Evolutionary conservation across 768 basidiomycete genomes (phyloP).

Genomic region (Boletus insuetus): DNA sequence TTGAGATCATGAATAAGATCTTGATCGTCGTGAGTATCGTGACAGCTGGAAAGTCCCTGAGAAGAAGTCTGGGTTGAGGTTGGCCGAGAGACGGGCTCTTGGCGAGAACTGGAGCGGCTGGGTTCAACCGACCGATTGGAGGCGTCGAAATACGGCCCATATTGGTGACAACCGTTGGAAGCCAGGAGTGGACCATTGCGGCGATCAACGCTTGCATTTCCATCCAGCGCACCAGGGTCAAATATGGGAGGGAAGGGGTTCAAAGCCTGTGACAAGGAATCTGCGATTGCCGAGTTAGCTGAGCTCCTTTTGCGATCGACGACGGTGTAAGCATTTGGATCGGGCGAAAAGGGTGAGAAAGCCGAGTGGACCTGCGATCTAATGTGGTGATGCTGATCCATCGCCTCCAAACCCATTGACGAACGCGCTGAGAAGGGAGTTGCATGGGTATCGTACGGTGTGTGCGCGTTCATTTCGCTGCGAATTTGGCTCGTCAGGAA

Average conservation of each 20-base stretch:
- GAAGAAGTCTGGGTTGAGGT: conserved; percentile 44
- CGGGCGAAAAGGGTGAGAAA: conserved; percentile 82
- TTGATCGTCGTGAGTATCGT: conserved; percentile 37
- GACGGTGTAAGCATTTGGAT: conserved; percentile 51
- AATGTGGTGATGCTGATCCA: conserved; percentile 18
- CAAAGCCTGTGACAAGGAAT: conserved; percentile 45
- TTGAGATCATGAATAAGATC: conserved; percentile 69
- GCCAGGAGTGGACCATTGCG: conserved; percentile 47
- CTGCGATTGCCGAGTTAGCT: conserved; percentile 35
- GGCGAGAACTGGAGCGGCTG: conserved; percentile 41
- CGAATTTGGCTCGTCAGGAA: conserved; percentile 20
- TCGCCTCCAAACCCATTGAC: conserved; percentile 10
- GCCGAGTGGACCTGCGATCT: conserved; percentile 22
- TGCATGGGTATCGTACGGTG: conserved; percentile 23
- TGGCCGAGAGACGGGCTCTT: conserved; percentile 54
- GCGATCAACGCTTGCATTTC: conserved; percentile 33
- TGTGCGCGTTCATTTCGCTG: conserved; percentile 13
- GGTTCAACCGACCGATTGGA: conserved; percentile 37
- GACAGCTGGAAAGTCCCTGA: conserved; percentile 22
- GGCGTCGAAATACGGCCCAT: conserved; percentile 43
- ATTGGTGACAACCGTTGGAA: conserved; percentile 45
- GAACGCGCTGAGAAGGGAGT: conserved; percentile 15
- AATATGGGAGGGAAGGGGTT: conserved; percentile 54
- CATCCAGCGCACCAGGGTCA: conserved; percentile 35
- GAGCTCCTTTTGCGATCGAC: conserved; percentile 36